These are phyloP conservation scores for Sorghum bicolor DNA, from an alignment of 176 grass and related monocot genomes.

Conservation along the genomic window Sorghum_bicolor_NCBIv3 NC_012870.2:4354001-4354500, in stretches of 20 bases:
- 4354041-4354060: conserved; percentile 15
- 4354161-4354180: neutral
- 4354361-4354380: neutral
- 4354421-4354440: neutral
- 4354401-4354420: neutral
- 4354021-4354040: conserved; percentile 97
- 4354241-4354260: neutral
- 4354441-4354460: neutral
- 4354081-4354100: conserved; percentile 99
- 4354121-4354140: conserved; percentile 30
- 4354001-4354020: conserved; percentile 99
- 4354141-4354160: neutral
- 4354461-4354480: neutral
- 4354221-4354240: neutral
- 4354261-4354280: neutral
- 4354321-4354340: neutral
- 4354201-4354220: no score
- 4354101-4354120: conserved; percentile 90
- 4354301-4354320: neutral
- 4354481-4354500: no score
- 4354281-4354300: neutral
- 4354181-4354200: no score
- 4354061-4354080: conserved; percentile 43
- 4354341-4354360: neutral
- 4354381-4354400: neutral